Evolutionary conservation across 2,329 filamentous ascomycete species (phyloP).

Genomic region (Fusarium sp.): DNA sequence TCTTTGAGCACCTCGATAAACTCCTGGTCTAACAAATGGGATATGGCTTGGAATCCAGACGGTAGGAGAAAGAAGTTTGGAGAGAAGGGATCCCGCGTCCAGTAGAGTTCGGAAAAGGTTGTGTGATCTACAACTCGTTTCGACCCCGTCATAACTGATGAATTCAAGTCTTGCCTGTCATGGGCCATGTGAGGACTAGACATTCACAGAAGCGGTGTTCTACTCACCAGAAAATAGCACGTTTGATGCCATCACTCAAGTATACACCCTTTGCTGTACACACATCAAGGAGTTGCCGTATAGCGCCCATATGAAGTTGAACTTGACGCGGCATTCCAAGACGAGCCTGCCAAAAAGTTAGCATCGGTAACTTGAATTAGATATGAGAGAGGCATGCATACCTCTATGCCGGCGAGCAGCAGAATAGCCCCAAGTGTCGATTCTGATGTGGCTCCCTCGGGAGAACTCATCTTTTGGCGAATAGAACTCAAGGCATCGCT

Average conservation of each 20-base stretch:
- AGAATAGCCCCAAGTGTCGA: slow-evolving; percentile 57
- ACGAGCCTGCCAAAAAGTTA: slow-evolving; percentile 47
- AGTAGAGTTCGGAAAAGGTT: slow-evolving; percentile 56
- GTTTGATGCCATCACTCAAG: slow-evolving; percentile 56
- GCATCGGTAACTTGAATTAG: too few species aligned
- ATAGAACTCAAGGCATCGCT: slow-evolving; percentile 49
- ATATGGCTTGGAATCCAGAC: slow-evolving; percentile 47
- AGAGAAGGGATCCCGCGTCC: slow-evolving; percentile 51
- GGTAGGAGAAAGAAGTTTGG: slow-evolving; percentile 49
- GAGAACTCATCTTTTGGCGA: slow-evolving; percentile 49
- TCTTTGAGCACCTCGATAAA: slow-evolving; percentile 55
- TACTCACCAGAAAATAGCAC: slow-evolving; percentile 58
- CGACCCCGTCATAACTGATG: slow-evolving; percentile 54
- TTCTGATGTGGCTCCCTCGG: slow-evolving; percentile 46
- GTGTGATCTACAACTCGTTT: slow-evolving; percentile 54
- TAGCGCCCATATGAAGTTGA: slow-evolving; percentile 57
- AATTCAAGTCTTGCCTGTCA: slow-evolving; percentile 57
- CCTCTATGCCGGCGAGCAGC: slow-evolving; percentile 57
- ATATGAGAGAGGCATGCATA: slow-evolving; percentile 34
- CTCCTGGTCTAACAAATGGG: slow-evolving; percentile 43
- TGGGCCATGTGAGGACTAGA: too few species aligned
- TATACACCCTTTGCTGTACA: slow-evolving; percentile 46
- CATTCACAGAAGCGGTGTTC: too few species aligned
- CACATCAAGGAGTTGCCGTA: slow-evolving; percentile 51
- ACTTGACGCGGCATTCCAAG: slow-evolving; percentile 53